These are phyloP conservation scores for Penicillium sp. DNA, from an alignment of 2,329 filamentous ascomycete species.

Conservation along the genomic window DNA sequence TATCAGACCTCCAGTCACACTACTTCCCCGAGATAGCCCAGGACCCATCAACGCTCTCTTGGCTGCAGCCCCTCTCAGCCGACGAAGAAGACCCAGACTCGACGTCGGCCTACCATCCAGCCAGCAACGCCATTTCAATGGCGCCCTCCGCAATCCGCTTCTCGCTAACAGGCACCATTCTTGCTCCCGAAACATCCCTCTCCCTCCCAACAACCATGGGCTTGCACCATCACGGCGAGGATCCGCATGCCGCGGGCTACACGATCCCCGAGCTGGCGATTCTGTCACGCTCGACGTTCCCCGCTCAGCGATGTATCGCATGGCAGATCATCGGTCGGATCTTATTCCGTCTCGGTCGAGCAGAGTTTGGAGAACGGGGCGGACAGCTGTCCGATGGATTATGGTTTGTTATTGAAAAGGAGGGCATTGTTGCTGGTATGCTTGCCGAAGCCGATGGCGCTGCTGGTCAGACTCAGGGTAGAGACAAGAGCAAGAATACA, in stretches of 20 bases:
- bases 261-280: constrained; percentile 82
- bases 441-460: constrained; percentile 68
- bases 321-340: constrained; percentile 88
- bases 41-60: constrained; percentile 80
- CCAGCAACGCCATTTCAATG: constrained; percentile 64
- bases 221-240: constrained; percentile 88
- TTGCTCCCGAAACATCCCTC: constrained; percentile 73
- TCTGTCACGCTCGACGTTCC: constrained; percentile 74
- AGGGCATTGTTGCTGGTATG: constrained; percentile 72
- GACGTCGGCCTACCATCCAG: constrained; percentile 78
- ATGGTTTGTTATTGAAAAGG: constrained; percentile 77
- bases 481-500: constrained; percentile 7
- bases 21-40: constrained; percentile 88
- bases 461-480: constrained; percentile 39
- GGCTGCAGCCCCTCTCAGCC: constrained; percentile 75
- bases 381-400: constrained; percentile 69
- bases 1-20: constrained; percentile 79
- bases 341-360: constrained; percentile 75
- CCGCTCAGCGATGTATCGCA: constrained; percentile 84
- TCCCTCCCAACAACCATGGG: constrained; percentile 73
- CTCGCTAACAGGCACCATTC: constrained; percentile 75
- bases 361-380: constrained; percentile 62
- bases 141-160: constrained; percentile 74
- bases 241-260: constrained; percentile 91
- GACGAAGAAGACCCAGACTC: constrained; percentile 61